Evolutionary conservation across 208 protist species (phyloP).

Genomic region (Phytomonas sp.): DNA sequence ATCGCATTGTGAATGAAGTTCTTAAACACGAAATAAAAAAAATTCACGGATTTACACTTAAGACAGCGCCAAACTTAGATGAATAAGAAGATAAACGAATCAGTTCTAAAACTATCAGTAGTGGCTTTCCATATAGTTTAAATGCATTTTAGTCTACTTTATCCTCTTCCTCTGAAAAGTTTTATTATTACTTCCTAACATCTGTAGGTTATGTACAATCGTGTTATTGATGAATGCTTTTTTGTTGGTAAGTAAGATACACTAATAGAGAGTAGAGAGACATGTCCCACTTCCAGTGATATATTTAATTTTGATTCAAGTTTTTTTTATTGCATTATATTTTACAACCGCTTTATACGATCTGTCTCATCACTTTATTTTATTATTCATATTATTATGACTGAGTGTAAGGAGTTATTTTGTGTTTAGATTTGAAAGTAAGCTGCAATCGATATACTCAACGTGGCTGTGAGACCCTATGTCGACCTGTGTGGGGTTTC

Average conservation of each 20-base stretch:
- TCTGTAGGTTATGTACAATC: neutral
- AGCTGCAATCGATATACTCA: neutral
- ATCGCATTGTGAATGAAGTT: slow-evolving; percentile 73
- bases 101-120: neutral
- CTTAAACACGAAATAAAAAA: slow-evolving; percentile 74
- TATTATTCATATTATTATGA: too few species aligned
- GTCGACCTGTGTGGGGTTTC: neutral
- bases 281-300: neutral
- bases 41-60: slow-evolving; percentile 84
- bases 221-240: neutral
- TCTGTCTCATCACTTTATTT: neutral
- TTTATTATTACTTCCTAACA: neutral
- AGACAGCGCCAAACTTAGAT: slow-evolving; percentile 15
- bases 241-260: neutral
- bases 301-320: neutral
- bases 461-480: neutral
- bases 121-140: neutral
- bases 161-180: neutral
- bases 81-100: neutral
- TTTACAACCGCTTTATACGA: too few species aligned
- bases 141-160: neutral
- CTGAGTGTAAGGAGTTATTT: neutral
- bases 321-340: neutral
- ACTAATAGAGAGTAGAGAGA: neutral
- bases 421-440: neutral